Base-by-base conservation (phyloP, 192 early-diverging fungal species). In the Gaertneriomyces sp. region DNA sequence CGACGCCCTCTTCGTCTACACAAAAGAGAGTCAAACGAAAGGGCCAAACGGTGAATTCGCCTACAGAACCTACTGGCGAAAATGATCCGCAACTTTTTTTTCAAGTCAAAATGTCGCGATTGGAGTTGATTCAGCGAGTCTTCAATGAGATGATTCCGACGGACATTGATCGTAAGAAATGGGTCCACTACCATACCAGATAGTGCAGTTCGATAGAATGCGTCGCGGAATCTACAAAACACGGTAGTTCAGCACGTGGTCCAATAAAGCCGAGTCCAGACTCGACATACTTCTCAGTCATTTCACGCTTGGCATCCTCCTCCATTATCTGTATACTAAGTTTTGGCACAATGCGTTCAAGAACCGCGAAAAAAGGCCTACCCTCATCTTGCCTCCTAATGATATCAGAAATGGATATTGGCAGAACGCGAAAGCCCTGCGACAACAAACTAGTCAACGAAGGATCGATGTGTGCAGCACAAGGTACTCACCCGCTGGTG, bases 1-100 rank as follows among this genome's bases (percentile, higher is more conserved):
- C 93, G 10, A 96, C 88, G 25, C 91, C 94, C 11, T 58, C 74
- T 58, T 81, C 81, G 51, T 77, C 73, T 17, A 65, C 25, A 2
- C 25, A 33, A 33, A 33, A 33, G 25, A 1, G 25, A 33, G 25
- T 33, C 25, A 33, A 0, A 33, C 25, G 25, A 33, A 33, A 33
- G 25, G 0, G 25, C 25, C 2, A 33, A 33, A 33, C 25, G 25
- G 25, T 0, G 25, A 33, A 33, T 33, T 33, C 2, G 25, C 25
- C 25, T 33, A 56, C 5, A 6, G 17, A 45, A 58, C 64, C 46
- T 58, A 66, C 64, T 66, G 14, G 58, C 45, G 57, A 82, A 83
- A 66, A 78, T 74, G 11, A 84, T 83, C 11, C 70, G 55, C 4
- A 84, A 74, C 58, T 77, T 74, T 60, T 84, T 84, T 44, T 84